Base-by-base conservation (phyloP, 2,329 filamentous ascomycete species). In the Colletotrichum costaricense region DNA sequence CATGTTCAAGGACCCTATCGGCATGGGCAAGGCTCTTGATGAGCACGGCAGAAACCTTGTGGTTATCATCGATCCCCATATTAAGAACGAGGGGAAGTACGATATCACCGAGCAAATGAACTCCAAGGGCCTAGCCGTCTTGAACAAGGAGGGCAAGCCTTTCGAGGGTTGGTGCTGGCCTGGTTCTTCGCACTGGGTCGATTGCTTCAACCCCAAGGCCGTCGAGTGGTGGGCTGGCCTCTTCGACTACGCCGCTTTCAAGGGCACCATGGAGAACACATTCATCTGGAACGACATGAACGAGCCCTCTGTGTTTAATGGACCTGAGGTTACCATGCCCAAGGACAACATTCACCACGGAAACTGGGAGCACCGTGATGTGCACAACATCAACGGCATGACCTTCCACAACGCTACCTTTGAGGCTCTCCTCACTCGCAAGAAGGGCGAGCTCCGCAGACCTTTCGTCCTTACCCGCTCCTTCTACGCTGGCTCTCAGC, bases 201-300 rank as follows among this genome's bases (percentile, higher is more conserved):
- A 99, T 80, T 93, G 93, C 80, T 98, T 99, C 86, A 98, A 96
- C 80, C 95, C 96, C n/a, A 93, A 93, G 67, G 94, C 95, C 7
- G 90, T 93, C 67, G 91, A 93, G 74, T 99, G 97, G 97, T 99
- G 97, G 96, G 93, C 91, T 77, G 85, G 88, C 3, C 89, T 98
- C 12, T 98, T 97, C 88, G 93, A 93, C 78, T 98, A 97, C 77
- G 92, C 94, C 80, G 89, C 86, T 54, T 99, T 98, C 88, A 94
- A 94, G 82, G 95, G 95, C 60, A 95, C 95, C 1, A 89, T 93
- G 78, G 88, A 92, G 76, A 99, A 98, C 82, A 93, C 94, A 0
- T 98, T 95, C 83, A 91, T 99, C 78, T 99, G 97, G 97, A 99
- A 99, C 82, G 97, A 99, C 82, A 99, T 99, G 97, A 98, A 98